These are phyloP conservation scores for Guadua angustifolia DNA, from an alignment of 176 grass and related monocot species.

Conservation along the genomic window DNA sequence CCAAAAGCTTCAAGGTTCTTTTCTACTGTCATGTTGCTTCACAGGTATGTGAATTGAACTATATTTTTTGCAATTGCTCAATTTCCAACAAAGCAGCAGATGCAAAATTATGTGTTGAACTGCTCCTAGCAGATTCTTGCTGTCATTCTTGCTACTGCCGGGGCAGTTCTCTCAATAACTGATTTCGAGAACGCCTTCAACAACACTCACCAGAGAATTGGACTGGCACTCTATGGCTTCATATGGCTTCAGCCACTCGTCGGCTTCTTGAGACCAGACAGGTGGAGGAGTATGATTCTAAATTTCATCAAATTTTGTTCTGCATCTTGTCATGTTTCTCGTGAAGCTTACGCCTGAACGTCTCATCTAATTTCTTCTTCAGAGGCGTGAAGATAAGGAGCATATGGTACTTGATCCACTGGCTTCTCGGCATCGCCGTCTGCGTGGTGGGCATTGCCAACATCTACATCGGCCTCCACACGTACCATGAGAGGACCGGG, in stretches of 20 bases:
- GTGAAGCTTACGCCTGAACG: neutral
- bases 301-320: neutral
- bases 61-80: neutral
- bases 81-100: neutral
- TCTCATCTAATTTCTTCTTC: neutral
- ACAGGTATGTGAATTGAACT: constrained; percentile 51
- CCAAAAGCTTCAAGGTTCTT: constrained; percentile 58
- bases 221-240: constrained; percentile 72
- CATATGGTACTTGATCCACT: constrained; percentile 83
- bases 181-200: constrained; percentile 96
- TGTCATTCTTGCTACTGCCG: constrained; percentile 72
- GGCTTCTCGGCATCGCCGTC: constrained; percentile 62
- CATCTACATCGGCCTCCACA: constrained; percentile 78
- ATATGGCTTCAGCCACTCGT: constrained; percentile 89
- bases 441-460: constrained; percentile 81
- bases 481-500: constrained; percentile 71
- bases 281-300: constrained; percentile 28
- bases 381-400: constrained; percentile 66
- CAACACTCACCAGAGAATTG: constrained; percentile 89
- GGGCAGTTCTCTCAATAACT: constrained; percentile 71
- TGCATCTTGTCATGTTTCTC: neutral
- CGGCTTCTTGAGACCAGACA: constrained; percentile 78
- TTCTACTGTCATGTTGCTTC: constrained; percentile 84
- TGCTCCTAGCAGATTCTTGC: constrained; percentile 57
- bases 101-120: constrained; percentile 14